Base-by-base conservation (phyloP, 169 alveolate genomes). In the Plasmodium ovale region DNA sequence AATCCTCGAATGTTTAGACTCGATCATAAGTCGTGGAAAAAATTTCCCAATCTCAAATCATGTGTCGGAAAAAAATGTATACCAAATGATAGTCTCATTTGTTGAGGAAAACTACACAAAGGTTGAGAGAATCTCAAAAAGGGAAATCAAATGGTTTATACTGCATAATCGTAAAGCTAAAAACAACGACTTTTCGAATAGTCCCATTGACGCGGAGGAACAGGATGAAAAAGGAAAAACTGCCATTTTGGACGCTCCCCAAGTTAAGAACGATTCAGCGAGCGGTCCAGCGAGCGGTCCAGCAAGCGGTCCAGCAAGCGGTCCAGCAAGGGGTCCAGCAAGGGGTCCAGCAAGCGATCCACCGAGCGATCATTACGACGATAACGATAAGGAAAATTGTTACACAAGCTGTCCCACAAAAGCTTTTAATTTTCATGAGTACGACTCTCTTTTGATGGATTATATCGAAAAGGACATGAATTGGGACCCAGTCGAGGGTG, bases 1-100 rank as follows among this genome's bases (percentile, higher is more conserved):
- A 72, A 89, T 93, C 16, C 87, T 93, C 9, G 93, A 93, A 82
- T 64, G 88, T 79, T 54, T 79, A 21, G 72, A 79, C n/a, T 64
- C 74, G 9, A 79, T 79, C 71, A 21, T 16, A 29, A 21, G 23
- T 23, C 49, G 10, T 65, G 33, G 65, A 67, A 73, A 35, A 21
- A 14, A 39, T 37, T 14, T 79, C 0, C 53, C 70, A 35, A 53
- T 79, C 35, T 33, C 53, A 6, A 23, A 79, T 42, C 59, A 29
- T 14, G 33, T 54, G 16, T 53, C 77, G 1, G 89, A 79, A 33
- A 49, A 49, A 9, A 23, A 67, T 33, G 51, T 79, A 37, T 79
- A 79, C 19, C 64, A 79, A 64, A 79, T 79, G 89, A 79, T 79
- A n/a, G 39, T 62, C 31, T 64, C 69, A 7, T 79, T 47, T 39